Conservation (phyloP, 768 basidiomycete genomes). For the Macrolepiota albuminosa region DNA sequence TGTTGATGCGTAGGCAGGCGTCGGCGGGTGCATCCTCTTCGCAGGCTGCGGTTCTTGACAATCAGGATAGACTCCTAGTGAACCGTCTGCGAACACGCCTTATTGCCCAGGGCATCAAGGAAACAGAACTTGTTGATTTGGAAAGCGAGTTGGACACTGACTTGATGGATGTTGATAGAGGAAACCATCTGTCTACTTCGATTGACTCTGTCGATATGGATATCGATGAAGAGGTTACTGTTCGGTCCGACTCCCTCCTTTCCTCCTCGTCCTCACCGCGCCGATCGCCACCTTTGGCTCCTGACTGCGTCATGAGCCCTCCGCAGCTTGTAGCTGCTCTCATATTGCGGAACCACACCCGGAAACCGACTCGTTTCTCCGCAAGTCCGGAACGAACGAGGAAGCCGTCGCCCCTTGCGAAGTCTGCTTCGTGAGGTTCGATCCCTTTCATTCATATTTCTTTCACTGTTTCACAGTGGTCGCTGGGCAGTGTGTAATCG, state of each 20-base stretch:
- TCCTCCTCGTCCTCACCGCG: conserved; percentile 10
- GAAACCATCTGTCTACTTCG: conserved; percentile 6
- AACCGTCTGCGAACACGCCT: conserved; percentile 15
- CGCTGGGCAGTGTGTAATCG: not conserved
- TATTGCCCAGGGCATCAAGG: conserved; percentile 11
- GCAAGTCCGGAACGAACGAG: conserved; percentile 7
- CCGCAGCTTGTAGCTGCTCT: conserved; percentile 15
- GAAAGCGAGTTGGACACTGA: conserved; percentile 1
- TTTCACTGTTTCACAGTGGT: not conserved
- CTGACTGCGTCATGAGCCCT: conserved; percentile 5
- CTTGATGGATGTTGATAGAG: conserved; percentile 14
- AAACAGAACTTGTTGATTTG: conserved; percentile 12
- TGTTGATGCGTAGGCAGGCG: conserved; percentile 5
- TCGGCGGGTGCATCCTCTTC: not conserved
- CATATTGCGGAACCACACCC: conserved; percentile 12
- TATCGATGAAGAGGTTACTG: conserved; percentile 16
- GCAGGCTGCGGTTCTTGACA: conserved; percentile 7
- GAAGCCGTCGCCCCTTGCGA: conserved; percentile 13
- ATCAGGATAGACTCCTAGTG: conserved; percentile 17
- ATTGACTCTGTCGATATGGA: conserved; percentile 19
- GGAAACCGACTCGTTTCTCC: conserved; percentile 5
- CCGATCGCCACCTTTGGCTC: not conserved
- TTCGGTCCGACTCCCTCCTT: not conserved
- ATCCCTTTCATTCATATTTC: not conserved
- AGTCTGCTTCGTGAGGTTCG: conserved; percentile 10